Base-by-base conservation (phyloP, 805 yeast genomes). In the Komagataella pastoris region DNA sequence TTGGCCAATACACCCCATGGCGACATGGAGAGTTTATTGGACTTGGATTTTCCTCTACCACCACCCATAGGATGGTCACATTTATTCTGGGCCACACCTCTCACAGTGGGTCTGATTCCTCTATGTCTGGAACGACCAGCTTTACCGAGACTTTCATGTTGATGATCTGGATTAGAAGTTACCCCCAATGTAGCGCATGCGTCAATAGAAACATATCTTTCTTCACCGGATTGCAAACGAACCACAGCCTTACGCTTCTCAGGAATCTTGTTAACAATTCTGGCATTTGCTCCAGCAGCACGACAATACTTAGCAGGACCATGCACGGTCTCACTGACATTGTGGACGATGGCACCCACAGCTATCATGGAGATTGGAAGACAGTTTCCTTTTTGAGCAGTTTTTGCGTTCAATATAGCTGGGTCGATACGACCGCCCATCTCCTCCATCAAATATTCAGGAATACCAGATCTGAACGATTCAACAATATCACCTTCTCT, bases 51-150 rank as follows among this genome's bases (percentile, higher is more conserved):
- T 80, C 99, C 99, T 77, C 99, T 83, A 72, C 99, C 99, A 83
- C 99, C 99, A 76, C 99, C 99, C 63, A 88, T 90, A 57, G 99
- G 99, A 74, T 93, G 99, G 69, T 93, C 97, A 65, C 83, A 80
- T 57, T 93, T 93, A 71, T 93, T 93, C 96, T 88, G 88, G 49
- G 99, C 98, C 60, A 88, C 87, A 79, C 99, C 99, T 74, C 99
- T 85, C 45, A 90, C 97, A 50, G 83, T 80, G 44, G 99, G 99
- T 69, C 98, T 82, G 62, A 85, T 83, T 56, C 98, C 99, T 64
- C 85, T 73, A 75, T 89, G 84, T 66, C 99, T 83, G 51, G 84
- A 75, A 69, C 97, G 81, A 62, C 99, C 99, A 21, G 99, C 99
- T 68, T 93, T 93, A 76, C 99, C 99, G 71, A 88, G 79, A 54